Evolutionary conservation across 192 early-diverging fungal species (phyloP).

Genomic region (Backusella morwellensis): DNA sequence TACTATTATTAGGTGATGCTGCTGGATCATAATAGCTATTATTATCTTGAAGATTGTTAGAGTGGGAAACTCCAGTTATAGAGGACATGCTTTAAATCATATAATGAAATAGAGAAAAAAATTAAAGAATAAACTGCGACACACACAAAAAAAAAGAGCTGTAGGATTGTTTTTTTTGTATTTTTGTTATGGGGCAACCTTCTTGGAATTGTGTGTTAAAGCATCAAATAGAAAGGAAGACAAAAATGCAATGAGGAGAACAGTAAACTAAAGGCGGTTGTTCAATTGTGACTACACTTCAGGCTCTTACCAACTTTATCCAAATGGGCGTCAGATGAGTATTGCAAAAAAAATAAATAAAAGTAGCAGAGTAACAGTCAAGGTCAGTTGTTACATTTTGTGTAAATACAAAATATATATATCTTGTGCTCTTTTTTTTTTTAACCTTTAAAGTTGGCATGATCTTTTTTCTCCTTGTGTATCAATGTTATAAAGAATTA

Average conservation of each 20-base stretch:
- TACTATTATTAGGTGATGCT: neutral
- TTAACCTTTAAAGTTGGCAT: neutral
- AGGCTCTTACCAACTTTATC: conserved; percentile 8
- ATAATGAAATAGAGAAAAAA: neutral
- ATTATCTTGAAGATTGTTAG: neutral
- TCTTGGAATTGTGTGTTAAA: neutral
- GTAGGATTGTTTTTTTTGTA: neutral
- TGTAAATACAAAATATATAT: neutral
- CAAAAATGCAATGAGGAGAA: neutral
- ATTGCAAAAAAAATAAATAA: no score
- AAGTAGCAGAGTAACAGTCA: neutral
- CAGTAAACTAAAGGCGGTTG: conserved; percentile 1
- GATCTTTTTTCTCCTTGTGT: neutral
- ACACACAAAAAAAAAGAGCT: neutral
- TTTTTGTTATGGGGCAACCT: neutral
- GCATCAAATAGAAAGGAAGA: neutral
- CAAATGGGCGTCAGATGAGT: neutral
- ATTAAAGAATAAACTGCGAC: neutral
- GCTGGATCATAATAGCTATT: conserved; percentile 1
- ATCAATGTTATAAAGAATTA: neutral
- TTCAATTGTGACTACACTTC: neutral
- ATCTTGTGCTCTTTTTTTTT: neutral
- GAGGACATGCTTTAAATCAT: conserved; percentile 1
- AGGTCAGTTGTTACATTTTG: conserved; percentile 6
- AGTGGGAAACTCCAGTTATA: neutral